Conservation (phyloP, 2,329 filamentous ascomycete genomes). For the Fusarium zealandicum region DNA sequence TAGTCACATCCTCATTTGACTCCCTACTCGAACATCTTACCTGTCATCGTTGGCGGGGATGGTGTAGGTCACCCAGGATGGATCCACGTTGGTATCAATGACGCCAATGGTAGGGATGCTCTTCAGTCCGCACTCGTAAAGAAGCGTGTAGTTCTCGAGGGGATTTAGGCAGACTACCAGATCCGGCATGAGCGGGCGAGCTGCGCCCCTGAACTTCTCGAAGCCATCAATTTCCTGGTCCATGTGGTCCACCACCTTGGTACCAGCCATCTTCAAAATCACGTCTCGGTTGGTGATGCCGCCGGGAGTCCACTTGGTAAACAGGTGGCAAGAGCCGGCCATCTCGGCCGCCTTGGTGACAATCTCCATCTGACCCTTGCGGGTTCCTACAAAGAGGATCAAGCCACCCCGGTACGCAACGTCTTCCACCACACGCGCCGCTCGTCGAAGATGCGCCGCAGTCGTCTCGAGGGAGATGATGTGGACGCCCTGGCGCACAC, state of each 20-base stretch:
- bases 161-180: conserved; percentile 93
- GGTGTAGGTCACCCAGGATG: conserved; percentile 93
- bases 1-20: conserved; percentile 27
- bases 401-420: conserved; percentile 83
- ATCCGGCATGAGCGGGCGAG: conserved; percentile 79
- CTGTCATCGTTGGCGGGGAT: conserved; percentile 98
- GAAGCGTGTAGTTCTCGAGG: conserved; percentile 85
- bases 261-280: conserved; percentile 74
- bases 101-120: conserved; percentile 94
- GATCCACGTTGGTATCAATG: conserved; percentile 91
- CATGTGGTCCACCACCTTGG: conserved; percentile 78
- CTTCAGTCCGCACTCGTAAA: conserved; percentile 89
- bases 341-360: conserved; percentile 83
- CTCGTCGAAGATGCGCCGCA: conserved; percentile 87
- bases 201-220: conserved; percentile 67
- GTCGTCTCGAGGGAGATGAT: conserved; percentile 92
- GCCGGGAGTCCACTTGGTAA: conserved; percentile 91
- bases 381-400: conserved; percentile 89
- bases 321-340: conserved; percentile 83
- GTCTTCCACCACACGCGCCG: conserved; percentile 89
- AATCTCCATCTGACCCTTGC: conserved; percentile 79
- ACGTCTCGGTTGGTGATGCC: conserved; percentile 92
- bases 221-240: conserved; percentile 70
- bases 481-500: conserved; percentile 85
- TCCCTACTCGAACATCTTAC: conserved; percentile 52